A percentile compares a stretch with the other conserved stretches of the same genome.
Conservation (phyloP, 495 filamentous ascomycete species). For the Penicillium turbatum region DNA sequence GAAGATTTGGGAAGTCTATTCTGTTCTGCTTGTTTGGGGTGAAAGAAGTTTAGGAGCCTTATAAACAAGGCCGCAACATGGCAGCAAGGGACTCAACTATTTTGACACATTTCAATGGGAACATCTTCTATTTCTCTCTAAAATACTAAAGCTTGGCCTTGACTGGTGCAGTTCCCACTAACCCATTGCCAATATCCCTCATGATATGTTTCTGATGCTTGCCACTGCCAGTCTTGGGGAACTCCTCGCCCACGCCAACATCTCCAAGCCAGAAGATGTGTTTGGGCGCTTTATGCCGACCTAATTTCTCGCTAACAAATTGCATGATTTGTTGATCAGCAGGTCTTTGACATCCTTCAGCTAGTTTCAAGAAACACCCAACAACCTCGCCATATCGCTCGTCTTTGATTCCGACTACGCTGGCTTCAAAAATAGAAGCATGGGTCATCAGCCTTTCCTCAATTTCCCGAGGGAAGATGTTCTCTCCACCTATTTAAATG, state of each 20-base stretch:
- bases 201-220: conserved; percentile 62
- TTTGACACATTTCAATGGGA: too few relatives aligned
- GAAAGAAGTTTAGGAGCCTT: too few relatives aligned
- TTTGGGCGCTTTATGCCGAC: conserved; percentile 53
- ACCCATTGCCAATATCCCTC: conserved; percentile 39
- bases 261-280: conserved; percentile 58
- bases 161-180: not conserved
- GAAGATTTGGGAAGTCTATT: too few relatives aligned
- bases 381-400: conserved; percentile 23
- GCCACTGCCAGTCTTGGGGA: conserved; percentile 59
- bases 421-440: conserved; percentile 15
- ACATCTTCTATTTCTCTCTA: too few relatives aligned
- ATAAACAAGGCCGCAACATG: too few relatives aligned
- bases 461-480: conserved; percentile 27
- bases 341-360: too few relatives aligned
- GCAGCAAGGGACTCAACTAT: too few relatives aligned
- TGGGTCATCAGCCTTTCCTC: conserved; percentile 21
- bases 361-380: conserved; percentile 19
- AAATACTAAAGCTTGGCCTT: too few relatives aligned
- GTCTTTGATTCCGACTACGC: conserved; percentile 22
- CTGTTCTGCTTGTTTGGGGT: too few relatives aligned
- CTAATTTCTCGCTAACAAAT: conserved; percentile 49
- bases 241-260: conserved; percentile 39
- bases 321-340: too few relatives aligned
- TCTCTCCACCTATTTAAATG: conserved; percentile 19